These are phyloP conservation scores for Gymnopilus dilepis DNA, from an alignment of 768 basidiomycete species.

Conservation along the genomic window DNA sequence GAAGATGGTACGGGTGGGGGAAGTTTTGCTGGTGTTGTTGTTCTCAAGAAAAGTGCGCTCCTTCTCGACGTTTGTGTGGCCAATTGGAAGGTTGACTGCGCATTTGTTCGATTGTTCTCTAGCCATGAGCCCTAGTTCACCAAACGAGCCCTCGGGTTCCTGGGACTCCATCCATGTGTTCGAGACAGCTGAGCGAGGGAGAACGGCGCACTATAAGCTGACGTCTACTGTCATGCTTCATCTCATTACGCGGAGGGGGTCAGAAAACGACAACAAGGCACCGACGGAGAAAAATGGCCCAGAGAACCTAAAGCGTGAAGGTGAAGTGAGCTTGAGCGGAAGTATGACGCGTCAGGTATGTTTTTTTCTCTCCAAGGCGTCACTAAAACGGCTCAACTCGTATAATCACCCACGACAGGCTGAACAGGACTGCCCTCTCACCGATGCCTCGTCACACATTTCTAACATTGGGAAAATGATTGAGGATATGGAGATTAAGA, in stretches of 20 bases:
- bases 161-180: constrained; percentile 99
- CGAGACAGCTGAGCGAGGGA: constrained; percentile 88
- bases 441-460: constrained; percentile 84
- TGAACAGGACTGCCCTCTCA: constrained; percentile 86
- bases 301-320: constrained; percentile 63
- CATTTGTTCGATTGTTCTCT: constrained; percentile 1
- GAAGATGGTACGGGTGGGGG: constrained; percentile 69
- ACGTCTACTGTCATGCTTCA: constrained; percentile 98
- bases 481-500: constrained; percentile 99
- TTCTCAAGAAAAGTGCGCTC: constrained; percentile 88
- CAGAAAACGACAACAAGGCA: constrained; percentile 41
- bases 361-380: neutral
- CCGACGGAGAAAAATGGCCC: constrained; percentile 43
- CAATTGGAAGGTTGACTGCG: neutral
- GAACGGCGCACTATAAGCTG: constrained; percentile 95
- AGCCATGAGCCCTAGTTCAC: constrained; percentile 65
- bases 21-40: constrained; percentile 94
- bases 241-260: constrained; percentile 61
- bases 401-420: constrained; percentile 48
- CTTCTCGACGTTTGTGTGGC: neutral
- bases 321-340: constrained; percentile 86
- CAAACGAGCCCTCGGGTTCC: constrained; percentile 75
- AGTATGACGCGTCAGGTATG: constrained; percentile 97
- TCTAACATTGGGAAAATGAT: constrained; percentile 94
- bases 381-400: neutral